phyloP scores from a whole-genome alignment of 371 early-diverging fungal species.

The Mucor sp. region DNA sequence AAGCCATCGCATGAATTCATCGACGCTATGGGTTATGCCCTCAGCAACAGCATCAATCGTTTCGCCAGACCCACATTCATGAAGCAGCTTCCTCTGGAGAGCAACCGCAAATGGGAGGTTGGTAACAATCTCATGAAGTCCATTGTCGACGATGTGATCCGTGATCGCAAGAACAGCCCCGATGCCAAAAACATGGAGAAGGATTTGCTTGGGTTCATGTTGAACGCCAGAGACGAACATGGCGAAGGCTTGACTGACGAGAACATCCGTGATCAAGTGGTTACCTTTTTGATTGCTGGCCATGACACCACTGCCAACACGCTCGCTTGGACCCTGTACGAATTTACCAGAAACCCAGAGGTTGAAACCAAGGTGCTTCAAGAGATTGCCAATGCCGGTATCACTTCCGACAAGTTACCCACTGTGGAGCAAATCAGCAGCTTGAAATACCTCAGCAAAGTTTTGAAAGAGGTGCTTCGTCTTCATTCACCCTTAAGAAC shows the following conservation, averaged over 20 bases:
- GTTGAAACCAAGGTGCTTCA: slow-evolving; percentile 42
- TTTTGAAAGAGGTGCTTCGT: slow-evolving; percentile 58
- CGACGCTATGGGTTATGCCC: slow-evolving; percentile 47
- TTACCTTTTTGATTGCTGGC: slow-evolving; percentile 58
- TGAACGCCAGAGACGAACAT: slow-evolving; percentile 48
- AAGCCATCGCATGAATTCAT: slow-evolving; percentile 48
- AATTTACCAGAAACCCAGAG: slow-evolving; percentile 43
- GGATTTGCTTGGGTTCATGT: slow-evolving; percentile 59
- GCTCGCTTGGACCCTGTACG: slow-evolving; percentile 47
- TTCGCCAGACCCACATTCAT: slow-evolving; percentile 31
- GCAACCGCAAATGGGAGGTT: slow-evolving; percentile 32
- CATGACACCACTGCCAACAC: slow-evolving; percentile 54
- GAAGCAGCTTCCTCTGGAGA: slow-evolving; percentile 44
- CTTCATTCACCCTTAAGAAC: slow-evolving; percentile 49
- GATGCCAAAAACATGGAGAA: slow-evolving; percentile 29
- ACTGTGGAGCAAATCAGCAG: slow-evolving; percentile 45
- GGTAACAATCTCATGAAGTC: slow-evolving; percentile 36
- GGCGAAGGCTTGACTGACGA: slow-evolving; percentile 44
- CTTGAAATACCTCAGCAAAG: slow-evolving; percentile 39
- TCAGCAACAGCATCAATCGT: slow-evolving; percentile 21
- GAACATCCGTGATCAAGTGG: slow-evolving; percentile 59
- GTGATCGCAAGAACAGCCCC: slow-evolving; percentile 29
- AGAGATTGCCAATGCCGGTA: slow-evolving; percentile 52
- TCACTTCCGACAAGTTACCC: slow-evolving; percentile 35
- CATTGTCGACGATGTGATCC: slow-evolving; percentile 42